Conservation (phyloP, 2,329 filamentous ascomycete species). For the Trichoderma cornu-damae region DNA sequence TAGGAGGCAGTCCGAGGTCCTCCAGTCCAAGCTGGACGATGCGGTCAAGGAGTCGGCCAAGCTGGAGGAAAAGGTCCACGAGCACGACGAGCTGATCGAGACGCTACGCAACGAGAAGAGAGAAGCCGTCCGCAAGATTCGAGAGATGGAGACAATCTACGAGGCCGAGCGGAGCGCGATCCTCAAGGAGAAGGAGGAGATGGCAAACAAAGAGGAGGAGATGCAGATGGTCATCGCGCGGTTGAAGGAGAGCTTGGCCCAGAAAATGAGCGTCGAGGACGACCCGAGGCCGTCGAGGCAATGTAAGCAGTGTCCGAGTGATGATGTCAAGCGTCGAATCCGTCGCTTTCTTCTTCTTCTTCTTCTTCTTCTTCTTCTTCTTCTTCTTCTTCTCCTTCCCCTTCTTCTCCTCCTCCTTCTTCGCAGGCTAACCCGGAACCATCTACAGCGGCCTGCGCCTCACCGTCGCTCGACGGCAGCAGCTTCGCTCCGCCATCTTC, state of each 20-base stretch:
- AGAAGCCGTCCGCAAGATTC: slow-evolving; percentile 73
- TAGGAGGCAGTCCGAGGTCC: slow-evolving; percentile 76
- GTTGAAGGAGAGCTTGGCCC: slow-evolving; percentile 81
- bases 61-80: slow-evolving; percentile 82
- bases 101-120: slow-evolving; percentile 77
- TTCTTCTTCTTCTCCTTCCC: not conserved
- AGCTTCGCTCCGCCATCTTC: slow-evolving; percentile 85
- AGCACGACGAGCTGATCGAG: slow-evolving; percentile 79
- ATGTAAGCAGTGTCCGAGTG: slow-evolving; percentile 39
- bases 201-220: slow-evolving; percentile 77
- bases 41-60: slow-evolving; percentile 75
- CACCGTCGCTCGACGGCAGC: slow-evolving; percentile 64
- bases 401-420: not conserved
- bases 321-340: not conserved
- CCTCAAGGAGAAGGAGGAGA: slow-evolving; percentile 88
- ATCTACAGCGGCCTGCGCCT: slow-evolving; percentile 44
- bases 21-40: slow-evolving; percentile 84
- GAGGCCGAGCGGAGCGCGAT: slow-evolving; percentile 83
- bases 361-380: not conserved
- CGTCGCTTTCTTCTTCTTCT: not conserved
- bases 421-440: slow-evolving; percentile 23
- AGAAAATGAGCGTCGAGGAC: slow-evolving; percentile 57
- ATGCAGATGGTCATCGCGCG: slow-evolving; percentile 86
- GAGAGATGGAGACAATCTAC: slow-evolving; percentile 89
- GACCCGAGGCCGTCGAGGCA: slow-evolving; percentile 54